Conservation (phyloP, 768 basidiomycete genomes). For the Suillus fuscotomentosus region DNA sequence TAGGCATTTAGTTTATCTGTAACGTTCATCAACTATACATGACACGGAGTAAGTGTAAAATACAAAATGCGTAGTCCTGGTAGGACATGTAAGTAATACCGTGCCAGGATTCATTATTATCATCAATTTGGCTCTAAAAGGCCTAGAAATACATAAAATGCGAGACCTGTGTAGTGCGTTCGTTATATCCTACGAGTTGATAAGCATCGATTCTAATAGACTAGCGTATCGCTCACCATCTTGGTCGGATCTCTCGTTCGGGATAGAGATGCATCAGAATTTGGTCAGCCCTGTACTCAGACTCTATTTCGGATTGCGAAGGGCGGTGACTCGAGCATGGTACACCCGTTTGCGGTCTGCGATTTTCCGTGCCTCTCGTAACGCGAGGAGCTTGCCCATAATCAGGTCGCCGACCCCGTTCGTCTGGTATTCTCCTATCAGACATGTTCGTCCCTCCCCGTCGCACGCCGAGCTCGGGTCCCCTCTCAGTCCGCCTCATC, state of each 20-base stretch:
- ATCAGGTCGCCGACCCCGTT: conserved; percentile 1
- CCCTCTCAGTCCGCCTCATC: conserved; percentile 25
- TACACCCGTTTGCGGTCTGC: conserved; percentile 14
- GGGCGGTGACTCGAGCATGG: conserved; percentile 15
- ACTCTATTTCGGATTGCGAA: conserved; percentile 27
- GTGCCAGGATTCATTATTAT: background rate
- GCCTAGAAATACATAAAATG: background rate
- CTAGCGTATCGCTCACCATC: conserved; percentile 23
- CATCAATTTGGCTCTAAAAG: background rate
- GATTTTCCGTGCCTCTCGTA: conserved; percentile 19
- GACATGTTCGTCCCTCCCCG: conserved; percentile 10
- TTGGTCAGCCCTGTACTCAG: conserved; percentile 32
- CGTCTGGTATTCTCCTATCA: conserved; percentile 12
- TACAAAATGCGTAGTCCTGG: background rate
- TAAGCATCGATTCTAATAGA: background rate
- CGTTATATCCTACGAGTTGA: conserved; percentile 2
- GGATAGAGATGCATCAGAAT: conserved; percentile 35
- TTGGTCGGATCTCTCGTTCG: conserved; percentile 30
- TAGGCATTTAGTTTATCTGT: conserved; percentile 19
- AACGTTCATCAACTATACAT: background rate
- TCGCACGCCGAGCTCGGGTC: conserved; percentile 19
- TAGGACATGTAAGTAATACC: background rate
- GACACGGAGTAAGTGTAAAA: conserved; percentile 5
- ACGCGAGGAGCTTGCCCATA: conserved; percentile 10
- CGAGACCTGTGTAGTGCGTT: background rate